Percentiles rank a stretch among this genome's conserved stretches.
Evolutionary conservation across 371 early-diverging fungal genomes (phyloP).

Genomic region (Apophysomyces sp.): DNA sequence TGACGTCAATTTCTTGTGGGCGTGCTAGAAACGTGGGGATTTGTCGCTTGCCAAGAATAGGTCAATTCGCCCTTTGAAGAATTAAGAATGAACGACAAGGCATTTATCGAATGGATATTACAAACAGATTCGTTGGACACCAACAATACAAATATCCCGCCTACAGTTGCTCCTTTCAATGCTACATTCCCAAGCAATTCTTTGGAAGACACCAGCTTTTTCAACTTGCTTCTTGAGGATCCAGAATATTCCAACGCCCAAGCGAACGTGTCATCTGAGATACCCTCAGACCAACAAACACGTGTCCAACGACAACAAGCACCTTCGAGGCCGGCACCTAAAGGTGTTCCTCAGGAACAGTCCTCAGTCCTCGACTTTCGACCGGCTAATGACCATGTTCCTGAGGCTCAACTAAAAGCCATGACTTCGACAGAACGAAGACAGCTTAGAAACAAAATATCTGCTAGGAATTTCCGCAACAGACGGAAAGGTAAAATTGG

Average conservation of each 20-base stretch:
- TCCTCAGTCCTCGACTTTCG: background rate
- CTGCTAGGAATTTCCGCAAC: constrained; percentile 88
- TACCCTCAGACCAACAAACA: background rate
- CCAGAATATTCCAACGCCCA: background rate
- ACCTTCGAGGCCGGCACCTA: background rate
- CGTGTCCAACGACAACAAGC: background rate
- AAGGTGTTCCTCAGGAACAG: background rate
- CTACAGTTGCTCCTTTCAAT: background rate
- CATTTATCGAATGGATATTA: background rate
- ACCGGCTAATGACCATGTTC: constrained; percentile 5
- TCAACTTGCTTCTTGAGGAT: background rate
- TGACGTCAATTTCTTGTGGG: no score
- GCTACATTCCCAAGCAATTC: background rate
- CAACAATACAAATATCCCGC: background rate
- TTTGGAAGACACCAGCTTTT: background rate
- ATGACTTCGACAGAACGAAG: constrained; percentile 85
- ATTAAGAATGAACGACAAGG: background rate
- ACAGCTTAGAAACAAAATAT: constrained; percentile 86
- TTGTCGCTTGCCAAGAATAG: no score
- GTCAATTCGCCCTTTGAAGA: no score
- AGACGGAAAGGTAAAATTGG: constrained; percentile 74
- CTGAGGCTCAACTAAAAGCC: constrained; percentile 50
- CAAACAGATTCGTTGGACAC: background rate
- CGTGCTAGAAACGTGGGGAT: no score
- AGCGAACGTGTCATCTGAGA: background rate